phyloP scores from a whole-genome alignment of 2,329 filamentous ascomycete species.

The Fulvia fulva region DNA sequence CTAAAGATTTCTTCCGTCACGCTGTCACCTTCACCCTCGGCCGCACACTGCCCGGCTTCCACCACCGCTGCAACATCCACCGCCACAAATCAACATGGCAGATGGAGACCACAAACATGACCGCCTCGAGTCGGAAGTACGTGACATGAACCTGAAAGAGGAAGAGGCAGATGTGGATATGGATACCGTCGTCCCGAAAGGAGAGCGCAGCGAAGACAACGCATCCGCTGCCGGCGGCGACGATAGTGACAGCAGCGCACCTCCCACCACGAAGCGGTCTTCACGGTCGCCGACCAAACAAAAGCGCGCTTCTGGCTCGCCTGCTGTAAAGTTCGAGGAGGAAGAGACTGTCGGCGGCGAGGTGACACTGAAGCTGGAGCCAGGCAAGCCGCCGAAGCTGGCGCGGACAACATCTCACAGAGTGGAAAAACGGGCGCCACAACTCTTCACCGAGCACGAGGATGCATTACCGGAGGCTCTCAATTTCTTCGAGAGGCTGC shows the following conservation, averaged over 20 bases:
- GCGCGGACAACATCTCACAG: constrained; percentile 72
- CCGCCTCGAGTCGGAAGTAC: constrained; percentile 42
- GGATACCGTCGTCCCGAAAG: constrained; percentile 25
- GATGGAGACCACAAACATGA: constrained; percentile 36
- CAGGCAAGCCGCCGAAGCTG: constrained; percentile 65
- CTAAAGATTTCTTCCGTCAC: constrained; percentile 11
- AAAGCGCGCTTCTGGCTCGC: constrained; percentile 33
- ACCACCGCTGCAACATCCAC: constrained; percentile 22
- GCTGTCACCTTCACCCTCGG: constrained; percentile 9
- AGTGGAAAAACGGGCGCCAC: constrained; percentile 56
- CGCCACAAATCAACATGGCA: constrained; percentile 35
- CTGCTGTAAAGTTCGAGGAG: constrained; percentile 38
- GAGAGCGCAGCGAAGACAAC: constrained; percentile 21
- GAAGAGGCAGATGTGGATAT: constrained; percentile 30
- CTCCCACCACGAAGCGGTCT: constrained; percentile 17
- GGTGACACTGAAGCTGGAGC: constrained; percentile 60
- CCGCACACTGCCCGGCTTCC: constrained; percentile 20
- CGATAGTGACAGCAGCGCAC: constrained; percentile 17
- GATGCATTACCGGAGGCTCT: constrained; percentile 75
- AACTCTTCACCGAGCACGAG: constrained; percentile 69
- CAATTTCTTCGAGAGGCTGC: constrained; percentile 72
- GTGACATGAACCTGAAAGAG: constrained; percentile 45
- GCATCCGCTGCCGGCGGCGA: constrained; percentile 21
- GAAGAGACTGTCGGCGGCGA: constrained; percentile 58
- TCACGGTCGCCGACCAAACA: constrained; percentile 28